phyloP scores from a whole-genome alignment of 306 rosid genomes.

The Trifolium repens region DNA sequence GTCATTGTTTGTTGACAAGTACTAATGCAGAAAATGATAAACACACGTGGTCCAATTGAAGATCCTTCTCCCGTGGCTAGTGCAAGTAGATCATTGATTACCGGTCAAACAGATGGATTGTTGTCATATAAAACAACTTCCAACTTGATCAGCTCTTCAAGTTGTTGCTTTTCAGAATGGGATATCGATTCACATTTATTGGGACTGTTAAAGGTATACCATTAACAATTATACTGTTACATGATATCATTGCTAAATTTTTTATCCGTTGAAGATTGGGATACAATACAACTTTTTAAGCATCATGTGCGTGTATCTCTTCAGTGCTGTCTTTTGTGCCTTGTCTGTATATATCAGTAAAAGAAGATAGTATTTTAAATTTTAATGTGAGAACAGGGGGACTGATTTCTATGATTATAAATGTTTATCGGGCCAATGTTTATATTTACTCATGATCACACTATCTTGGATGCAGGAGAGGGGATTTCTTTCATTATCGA shows the following conservation, averaged over 20 bases:
- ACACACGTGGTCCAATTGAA: conserved; percentile 85
- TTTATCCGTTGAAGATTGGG: conserved; percentile 29
- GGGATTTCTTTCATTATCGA: conserved; percentile 92
- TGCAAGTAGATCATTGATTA: conserved; percentile 69
- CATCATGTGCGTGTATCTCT: not conserved
- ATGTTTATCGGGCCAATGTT: conserved; percentile 3
- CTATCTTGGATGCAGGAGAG: conserved; percentile 71
- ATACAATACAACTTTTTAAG: conserved; percentile 27
- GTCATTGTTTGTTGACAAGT: conserved; percentile 57
- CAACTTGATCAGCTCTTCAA: conserved; percentile 73
- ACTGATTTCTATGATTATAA: conserved; percentile 21
- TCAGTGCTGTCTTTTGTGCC: conserved; percentile 17
- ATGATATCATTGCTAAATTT: not conserved
- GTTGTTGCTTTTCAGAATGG: conserved; percentile 78
- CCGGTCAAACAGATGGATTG: conserved; percentile 78
- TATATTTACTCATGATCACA: conserved; percentile 15
- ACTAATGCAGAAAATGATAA: conserved; percentile 87
- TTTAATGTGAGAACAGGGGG: conserved; percentile 30
- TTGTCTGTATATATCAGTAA: conserved; percentile 11
- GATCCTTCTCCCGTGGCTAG: conserved; percentile 88
- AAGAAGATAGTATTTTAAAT: conserved; percentile 34
- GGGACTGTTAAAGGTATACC: conserved; percentile 79
- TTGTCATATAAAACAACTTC: conserved; percentile 81
- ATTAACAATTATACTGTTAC: conserved; percentile 16
- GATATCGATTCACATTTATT: conserved; percentile 80